A percentile compares a stretch with the other conserved stretches of the same genome.
phyloP scores from a whole-genome alignment of 441 rosid species.

The Euphorbia schlechtendalii region DNA sequence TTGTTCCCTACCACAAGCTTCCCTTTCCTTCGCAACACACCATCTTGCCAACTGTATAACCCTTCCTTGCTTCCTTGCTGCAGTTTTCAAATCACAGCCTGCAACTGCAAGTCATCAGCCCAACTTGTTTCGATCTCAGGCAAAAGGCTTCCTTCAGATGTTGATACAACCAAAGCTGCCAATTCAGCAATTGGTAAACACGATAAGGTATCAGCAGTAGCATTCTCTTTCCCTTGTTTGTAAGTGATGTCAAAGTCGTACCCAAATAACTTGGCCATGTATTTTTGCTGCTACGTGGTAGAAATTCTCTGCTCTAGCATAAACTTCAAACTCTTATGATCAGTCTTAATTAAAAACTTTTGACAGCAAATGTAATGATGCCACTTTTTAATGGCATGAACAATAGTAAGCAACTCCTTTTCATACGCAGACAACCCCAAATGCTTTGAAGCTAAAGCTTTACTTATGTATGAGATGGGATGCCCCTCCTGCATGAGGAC shows the following conservation, averaged over 20 bases:
- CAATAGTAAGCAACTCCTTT: neutral
- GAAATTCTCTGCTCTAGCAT: no score
- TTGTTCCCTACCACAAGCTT: neutral
- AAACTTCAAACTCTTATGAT: neutral
- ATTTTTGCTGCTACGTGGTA: neutral
- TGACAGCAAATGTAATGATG: neutral
- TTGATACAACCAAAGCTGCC: rapidly evolving
- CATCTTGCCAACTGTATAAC: neutral
- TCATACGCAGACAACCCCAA: neutral
- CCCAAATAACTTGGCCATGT: no score
- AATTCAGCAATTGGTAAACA: neutral
- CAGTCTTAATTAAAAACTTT: neutral
- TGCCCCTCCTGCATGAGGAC: no score
- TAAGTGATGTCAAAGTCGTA: neutral
- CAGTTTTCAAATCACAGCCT: neutral
- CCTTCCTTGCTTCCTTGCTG: neutral
- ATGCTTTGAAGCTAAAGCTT: neutral
- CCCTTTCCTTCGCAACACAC: neutral
- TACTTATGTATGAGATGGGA: no score
- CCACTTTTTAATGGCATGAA: neutral
- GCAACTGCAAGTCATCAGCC: neutral
- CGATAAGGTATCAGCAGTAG: neutral
- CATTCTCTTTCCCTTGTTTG: neutral
- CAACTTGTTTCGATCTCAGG: neutral
- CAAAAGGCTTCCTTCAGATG: neutral